Conservation (phyloP, 495 filamentous ascomycete genomes). For the Hypoxylon perforatum region DNA sequence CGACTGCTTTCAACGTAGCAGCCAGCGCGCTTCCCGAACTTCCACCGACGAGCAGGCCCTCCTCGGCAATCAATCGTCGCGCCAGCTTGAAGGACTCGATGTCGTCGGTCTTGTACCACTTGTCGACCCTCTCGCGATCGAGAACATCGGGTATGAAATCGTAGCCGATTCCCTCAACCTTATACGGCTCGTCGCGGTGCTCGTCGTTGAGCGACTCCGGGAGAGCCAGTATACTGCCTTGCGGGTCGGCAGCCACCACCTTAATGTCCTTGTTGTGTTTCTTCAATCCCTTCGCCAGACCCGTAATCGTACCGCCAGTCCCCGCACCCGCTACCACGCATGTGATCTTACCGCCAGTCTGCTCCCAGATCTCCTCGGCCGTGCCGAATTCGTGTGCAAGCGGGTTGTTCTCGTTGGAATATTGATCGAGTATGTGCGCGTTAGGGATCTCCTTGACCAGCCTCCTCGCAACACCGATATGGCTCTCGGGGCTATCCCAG, state of each 20-base stretch:
- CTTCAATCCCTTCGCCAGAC: conserved; percentile 83
- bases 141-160: conserved; percentile 97
- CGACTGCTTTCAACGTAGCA: conserved; percentile 80
- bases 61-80: conserved; percentile 89
- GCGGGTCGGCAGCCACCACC: conserved; percentile 90
- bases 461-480: conserved; percentile 92
- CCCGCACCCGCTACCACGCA: conserved; percentile 92
- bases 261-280: conserved; percentile 87
- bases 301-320: conserved; percentile 95
- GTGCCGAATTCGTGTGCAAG: conserved; percentile 94
- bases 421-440: conserved; percentile 96
- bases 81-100: conserved; percentile 90
- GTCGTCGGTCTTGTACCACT: conserved; percentile 98
- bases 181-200: conserved; percentile 85
- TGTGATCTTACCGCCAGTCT: conserved; percentile 86
- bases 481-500: conserved; percentile 92
- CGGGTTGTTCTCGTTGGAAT: conserved; percentile 91
- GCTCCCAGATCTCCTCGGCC: conserved; percentile 94
- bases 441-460: conserved; percentile 96
- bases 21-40: conserved; percentile 94
- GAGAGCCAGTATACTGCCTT: conserved; percentile 86
- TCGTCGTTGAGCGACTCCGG: conserved; percentile 81
- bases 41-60: conserved; percentile 93
- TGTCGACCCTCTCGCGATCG: conserved; percentile 81
- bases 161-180: conserved; percentile 98